Percentiles rank a stretch among this genome's conserved stretches.
These are phyloP conservation scores for Wilcoxina mikolae DNA, from an alignment of 495 filamentous ascomycete genomes.

Conservation along the genomic window DNA sequence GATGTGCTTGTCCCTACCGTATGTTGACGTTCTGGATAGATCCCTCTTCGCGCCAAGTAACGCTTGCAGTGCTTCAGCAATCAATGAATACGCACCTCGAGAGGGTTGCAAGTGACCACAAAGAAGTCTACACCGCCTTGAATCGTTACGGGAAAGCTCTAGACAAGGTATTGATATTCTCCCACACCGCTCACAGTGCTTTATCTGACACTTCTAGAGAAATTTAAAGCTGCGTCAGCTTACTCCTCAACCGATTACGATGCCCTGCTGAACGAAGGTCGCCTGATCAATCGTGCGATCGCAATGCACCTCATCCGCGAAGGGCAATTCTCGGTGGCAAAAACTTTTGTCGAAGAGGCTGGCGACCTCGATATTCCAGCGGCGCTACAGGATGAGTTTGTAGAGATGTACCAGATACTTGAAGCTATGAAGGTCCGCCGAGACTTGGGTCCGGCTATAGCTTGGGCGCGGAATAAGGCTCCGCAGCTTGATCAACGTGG, in stretches of 20 bases:
- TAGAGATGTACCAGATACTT: conserved; percentile 80
- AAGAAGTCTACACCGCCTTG: conserved; percentile 59
- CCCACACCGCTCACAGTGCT: background rate
- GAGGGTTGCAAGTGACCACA: conserved; percentile 59
- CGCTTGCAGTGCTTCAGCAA: conserved; percentile 69
- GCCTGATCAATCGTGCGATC: conserved; percentile 78
- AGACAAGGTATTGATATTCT: conserved; percentile 48
- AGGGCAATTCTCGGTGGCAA: conserved; percentile 77
- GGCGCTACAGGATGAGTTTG: conserved; percentile 63
- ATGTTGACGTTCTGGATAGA: conserved; percentile 35
- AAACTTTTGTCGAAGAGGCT: conserved; percentile 59
- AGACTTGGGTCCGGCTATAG: conserved; percentile 68
- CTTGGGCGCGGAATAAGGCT: conserved; percentile 64
- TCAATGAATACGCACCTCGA: conserved; percentile 67
- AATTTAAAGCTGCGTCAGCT: conserved; percentile 64
- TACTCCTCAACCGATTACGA: conserved; percentile 72
- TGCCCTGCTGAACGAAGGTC: conserved; percentile 56
- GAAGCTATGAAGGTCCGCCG: conserved; percentile 50
- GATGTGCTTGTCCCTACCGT: conserved; percentile 16
- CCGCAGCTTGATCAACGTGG: conserved; percentile 60
- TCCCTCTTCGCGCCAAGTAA: conserved; percentile 50
- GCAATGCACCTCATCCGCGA: conserved; percentile 92
- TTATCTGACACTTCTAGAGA: conserved; percentile 32
- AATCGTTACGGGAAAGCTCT: conserved; percentile 69
- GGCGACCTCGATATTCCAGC: conserved; percentile 24